Evolutionary conservation across 352 stramenopile species (phyloP), one percentile per base, ranked within the genome.

Genomic region (Globisporangium nunn): DNA sequence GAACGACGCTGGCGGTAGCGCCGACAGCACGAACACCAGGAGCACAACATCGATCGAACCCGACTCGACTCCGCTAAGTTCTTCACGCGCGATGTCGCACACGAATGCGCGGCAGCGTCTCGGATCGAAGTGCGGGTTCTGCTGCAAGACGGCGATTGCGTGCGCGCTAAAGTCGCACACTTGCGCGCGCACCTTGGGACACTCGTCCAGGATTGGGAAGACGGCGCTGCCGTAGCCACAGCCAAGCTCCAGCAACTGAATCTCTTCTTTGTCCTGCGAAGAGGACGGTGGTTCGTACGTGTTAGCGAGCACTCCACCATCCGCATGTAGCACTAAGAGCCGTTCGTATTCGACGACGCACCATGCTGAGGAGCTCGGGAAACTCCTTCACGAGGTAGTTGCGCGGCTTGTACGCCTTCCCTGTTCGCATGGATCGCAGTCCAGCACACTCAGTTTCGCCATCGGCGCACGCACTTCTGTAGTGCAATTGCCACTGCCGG

Each of bases 211-310:
- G 62, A 95, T 91, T 4, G 87, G 85, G 60, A 96, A 83, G 54
- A 92, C 90, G 50, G 82, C 81, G 58, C 87, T 96, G 44, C 87
- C 87, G 62, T 93, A 95, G 49, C 87, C 85, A 63, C 87, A 95
- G 31, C 87, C 85, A 12, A 95, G 71, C 60, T 96, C 85, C 35
- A 96, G 63, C 0, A 96, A 66, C 15, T 75, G 59, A 23, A 87
- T 51, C 6, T 63, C 60, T 5, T 73, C 55, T 46, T 59, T 54
- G 6, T 80, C 70, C 46, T 72, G 23, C 17, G 6, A 31, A 8
- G 15, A 15, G n/a, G 18, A 28, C 3, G 11, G 8, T 33, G 1
- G 15, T 10, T 6, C 8, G 7, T 53, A 4, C 37, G 46, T 31
- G 2, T 17, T 37, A 4, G 40, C 49, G 35, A 50, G 52, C 23